Percentiles rank a stretch among this genome's conserved stretches.
These are phyloP conservation scores for Hyaloscypha bicolor DNA, from an alignment of 495 filamentous ascomycete species.

Conservation along the genomic window DNA sequence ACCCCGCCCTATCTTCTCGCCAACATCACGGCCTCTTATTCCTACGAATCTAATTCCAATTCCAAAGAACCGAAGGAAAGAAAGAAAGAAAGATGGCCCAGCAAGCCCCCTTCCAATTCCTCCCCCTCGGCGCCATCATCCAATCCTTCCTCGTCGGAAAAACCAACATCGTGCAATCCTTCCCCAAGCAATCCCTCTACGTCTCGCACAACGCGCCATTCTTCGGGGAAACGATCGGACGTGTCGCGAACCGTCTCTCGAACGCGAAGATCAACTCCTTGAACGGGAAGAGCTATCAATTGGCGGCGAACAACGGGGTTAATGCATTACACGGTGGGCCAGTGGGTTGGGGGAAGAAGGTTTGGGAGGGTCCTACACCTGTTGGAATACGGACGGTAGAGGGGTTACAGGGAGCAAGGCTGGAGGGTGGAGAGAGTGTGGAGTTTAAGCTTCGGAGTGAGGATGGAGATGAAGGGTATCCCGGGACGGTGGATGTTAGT, in stretches of 20 bases:
- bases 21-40: neutral
- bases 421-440: conserved; percentile 73
- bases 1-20: neutral
- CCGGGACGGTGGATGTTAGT: conserved; percentile 75
- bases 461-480: conserved; percentile 84
- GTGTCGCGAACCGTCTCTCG: conserved; percentile 85
- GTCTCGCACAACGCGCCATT: conserved; percentile 69
- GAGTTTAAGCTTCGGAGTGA: conserved; percentile 72
- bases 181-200: conserved; percentile 74
- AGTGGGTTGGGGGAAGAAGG: conserved; percentile 81
- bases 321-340: conserved; percentile 84
- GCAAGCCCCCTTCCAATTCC: conserved; percentile 59
- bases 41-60: neutral
- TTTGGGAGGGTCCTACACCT: conserved; percentile 74
- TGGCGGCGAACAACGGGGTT: conserved; percentile 73
- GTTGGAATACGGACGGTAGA: conserved; percentile 50
- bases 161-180: conserved; percentile 84
- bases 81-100: conserved; percentile 15
- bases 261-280: conserved; percentile 68
- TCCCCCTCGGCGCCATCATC: conserved; percentile 86
- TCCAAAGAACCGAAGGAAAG: too few relatives aligned
- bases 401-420: conserved; percentile 48
- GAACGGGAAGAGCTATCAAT: conserved; percentile 69
- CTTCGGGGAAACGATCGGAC: conserved; percentile 93
- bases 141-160: conserved; percentile 73